Base-by-base conservation (phyloP, 1,284 basidiomycete species). In the Porodaedalea pini region DNA sequence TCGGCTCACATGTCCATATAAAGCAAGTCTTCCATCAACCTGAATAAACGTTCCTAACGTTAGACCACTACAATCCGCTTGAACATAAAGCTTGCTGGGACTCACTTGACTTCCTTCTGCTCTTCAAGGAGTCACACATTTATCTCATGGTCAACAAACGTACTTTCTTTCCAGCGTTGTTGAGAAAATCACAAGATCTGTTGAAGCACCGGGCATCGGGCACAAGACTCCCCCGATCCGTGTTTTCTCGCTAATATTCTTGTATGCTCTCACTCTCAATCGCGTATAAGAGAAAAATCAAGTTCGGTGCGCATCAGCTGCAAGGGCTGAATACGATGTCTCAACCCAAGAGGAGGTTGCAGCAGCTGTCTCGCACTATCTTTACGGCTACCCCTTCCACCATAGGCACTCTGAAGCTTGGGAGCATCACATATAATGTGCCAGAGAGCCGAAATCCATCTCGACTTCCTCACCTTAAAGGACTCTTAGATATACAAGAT, bases 321-420 rank as follows among this genome's bases (percentile, higher is more conserved):
- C 39, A 25, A 11, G 27, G 10, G 10, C n/a, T 37, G 6, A 11
- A 10, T 2, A 23, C 44, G 44, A 57, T 57, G 56, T 57, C 56
- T 25, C 48, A 36, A 8, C 56, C 56, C 23, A 57, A 52, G 49
- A 31, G 41, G 21, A 51, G 56, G n/a, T 21, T 57, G 15, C 23
- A 47, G 21, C 56, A 47, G 15, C n/a, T 57, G 13, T 23, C 27
- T 7, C 37, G 56, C 5, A 52, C 56, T 13, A 34, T 57, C 4
- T 52, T 41, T 34, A 53, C 49, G 29, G 19, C 44, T 23, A 25
- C 48, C n/a, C 31, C 34, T 25, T 66, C 70, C 36, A 57, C 74
- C 8, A 72, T 85, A 21, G 83, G 83, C 27, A 82, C 76, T 3
- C 67, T 86, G 43, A 80, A 75, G 62, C 72, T 85, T 1, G 83